Evolutionary conservation across 148 eudicot species (phyloP), one percentile per base, ranked within the genome.

Genomic region (Persicaria tinctoria): DNA sequence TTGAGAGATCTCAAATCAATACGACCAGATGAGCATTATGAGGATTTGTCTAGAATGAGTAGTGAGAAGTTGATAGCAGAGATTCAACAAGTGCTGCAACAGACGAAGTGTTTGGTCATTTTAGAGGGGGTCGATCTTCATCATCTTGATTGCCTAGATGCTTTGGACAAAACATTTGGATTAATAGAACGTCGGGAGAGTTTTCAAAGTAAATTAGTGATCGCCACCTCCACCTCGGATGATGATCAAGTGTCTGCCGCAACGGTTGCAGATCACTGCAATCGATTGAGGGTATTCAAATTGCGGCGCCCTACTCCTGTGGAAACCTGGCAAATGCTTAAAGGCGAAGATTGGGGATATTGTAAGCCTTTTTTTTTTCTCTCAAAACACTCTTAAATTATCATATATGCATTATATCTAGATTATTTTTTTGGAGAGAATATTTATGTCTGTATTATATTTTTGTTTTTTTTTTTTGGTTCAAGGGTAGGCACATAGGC

Each of bases 81-180:
- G 68, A 62, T 62, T 23, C 68, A 62, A 18, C 11, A 23, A 27
- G 16, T 11, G 5, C 10, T 63, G 46, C 16, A 45, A 11, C 75
- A 45, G 46, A 87, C 76, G 59, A 87, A 81, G 74, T 87, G 89
- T 68, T 75, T 84, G 79, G 77, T 86, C 8, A 23, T 84, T 45
- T 73, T 79, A 80, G 87, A 32, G 0, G 79, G 79, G 4, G 27
- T 38, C 46, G 0, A 20, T 20, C 64, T 23, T 23, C 27, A 23
- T 23, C 27, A 0, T 23, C 27, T 23, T 23, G 1, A 23, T 23
- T 23, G 8, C 6, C 64, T 59, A 0, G 0, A n/a, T 4, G 60
- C n/a, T 55, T 5, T 55, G 4, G 64, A 59, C 4, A 59, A 10
- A 12, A 32, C 16, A 0, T 63, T 63, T 63, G 46, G 46, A 23